Conservation (phyloP, 179 eudicot genomes). For the Silene vulgaris region DNA sequence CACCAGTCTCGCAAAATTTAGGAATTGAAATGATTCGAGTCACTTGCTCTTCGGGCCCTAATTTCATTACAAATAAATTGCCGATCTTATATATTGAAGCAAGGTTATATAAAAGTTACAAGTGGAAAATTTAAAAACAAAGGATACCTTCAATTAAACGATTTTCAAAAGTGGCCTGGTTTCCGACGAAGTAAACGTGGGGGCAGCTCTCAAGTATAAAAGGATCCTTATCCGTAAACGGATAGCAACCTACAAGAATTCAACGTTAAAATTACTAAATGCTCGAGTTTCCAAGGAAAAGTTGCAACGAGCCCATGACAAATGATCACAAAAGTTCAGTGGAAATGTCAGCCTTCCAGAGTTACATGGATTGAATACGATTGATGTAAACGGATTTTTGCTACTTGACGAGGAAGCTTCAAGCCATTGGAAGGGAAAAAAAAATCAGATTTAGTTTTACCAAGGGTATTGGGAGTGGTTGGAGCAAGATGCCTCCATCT, state of each 20-base stretch:
- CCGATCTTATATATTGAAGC: not conserved
- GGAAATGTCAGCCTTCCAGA: not conserved
- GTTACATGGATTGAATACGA: not conserved
- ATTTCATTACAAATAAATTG: slow-evolving; percentile 11
- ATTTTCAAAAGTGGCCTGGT: slow-evolving; percentile 62
- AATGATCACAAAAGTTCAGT: not conserved
- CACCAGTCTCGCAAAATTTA: slow-evolving; percentile 72
- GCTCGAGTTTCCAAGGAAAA: slow-evolving; percentile 14
- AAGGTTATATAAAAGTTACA: not conserved
- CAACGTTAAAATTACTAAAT: not conserved
- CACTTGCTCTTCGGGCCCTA: slow-evolving; percentile 84
- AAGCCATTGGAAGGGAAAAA: not conserved
- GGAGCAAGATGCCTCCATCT: slow-evolving; percentile 97
- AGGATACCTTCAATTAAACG: slow-evolving; percentile 58
- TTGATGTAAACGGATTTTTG: no score
- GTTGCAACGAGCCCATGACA: not conserved
- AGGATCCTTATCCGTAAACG: slow-evolving; percentile 91
- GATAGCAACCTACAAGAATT: slow-evolving; percentile 69
- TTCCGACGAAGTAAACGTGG: slow-evolving; percentile 90
- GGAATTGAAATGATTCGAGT: slow-evolving; percentile 76
- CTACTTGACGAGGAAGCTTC: no score
- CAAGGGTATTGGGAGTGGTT: slow-evolving; percentile 91
- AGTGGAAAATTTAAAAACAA: slow-evolving; percentile 1
- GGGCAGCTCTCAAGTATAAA: slow-evolving; percentile 85
- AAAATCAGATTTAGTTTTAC: slow-evolving; percentile 30